Conservation (phyloP, 2,329 filamentous ascomycete genomes). For the Colletotrichum higginsianum region DNA sequence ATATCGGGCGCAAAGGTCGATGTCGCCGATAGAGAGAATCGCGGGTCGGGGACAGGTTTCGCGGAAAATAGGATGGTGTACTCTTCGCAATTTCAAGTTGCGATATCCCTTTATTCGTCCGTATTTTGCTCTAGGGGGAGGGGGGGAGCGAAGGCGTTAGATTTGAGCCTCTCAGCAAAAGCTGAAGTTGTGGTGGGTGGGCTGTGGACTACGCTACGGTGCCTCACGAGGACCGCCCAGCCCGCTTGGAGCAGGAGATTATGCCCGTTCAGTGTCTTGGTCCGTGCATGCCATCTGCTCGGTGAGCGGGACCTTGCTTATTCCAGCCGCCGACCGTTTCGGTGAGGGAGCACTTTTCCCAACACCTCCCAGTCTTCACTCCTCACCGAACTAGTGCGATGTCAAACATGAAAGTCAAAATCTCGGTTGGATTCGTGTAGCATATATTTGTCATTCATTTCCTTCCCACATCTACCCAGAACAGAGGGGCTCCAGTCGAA, state of each 20-base stretch:
- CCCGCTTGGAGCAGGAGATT: constrained; percentile 39
- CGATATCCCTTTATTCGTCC: constrained; percentile 16
- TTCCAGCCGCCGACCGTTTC: constrained; percentile 2
- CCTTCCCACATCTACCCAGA: not conserved
- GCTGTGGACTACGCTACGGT: constrained; percentile 34
- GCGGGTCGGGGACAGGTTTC: constrained; percentile 7
- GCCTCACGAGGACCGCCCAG: constrained; percentile 38
- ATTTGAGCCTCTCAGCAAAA: constrained; percentile 41
- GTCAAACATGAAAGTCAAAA: not conserved
- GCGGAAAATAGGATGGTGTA: constrained; percentile 12
- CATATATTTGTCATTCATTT: not conserved
- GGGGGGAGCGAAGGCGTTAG: constrained; percentile 25
- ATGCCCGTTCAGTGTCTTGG: constrained; percentile 24
- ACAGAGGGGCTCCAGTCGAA: no score
- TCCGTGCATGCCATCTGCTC: constrained; percentile 10
- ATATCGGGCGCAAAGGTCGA: constrained; percentile 34
- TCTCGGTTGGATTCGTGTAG: not conserved
- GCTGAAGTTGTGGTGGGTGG: constrained; percentile 41
- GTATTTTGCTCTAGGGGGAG: constrained; percentile 11
- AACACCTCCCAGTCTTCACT: no score
- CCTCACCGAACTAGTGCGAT: constrained; percentile 7
- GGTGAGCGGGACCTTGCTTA: constrained; percentile 20
- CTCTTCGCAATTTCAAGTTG: constrained; percentile 14
- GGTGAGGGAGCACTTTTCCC: not conserved
- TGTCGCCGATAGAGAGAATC: not conserved